Evolutionary conservation across 257 asterid genomes (phyloP).

Genomic region (Salvia hispanica): DNA sequence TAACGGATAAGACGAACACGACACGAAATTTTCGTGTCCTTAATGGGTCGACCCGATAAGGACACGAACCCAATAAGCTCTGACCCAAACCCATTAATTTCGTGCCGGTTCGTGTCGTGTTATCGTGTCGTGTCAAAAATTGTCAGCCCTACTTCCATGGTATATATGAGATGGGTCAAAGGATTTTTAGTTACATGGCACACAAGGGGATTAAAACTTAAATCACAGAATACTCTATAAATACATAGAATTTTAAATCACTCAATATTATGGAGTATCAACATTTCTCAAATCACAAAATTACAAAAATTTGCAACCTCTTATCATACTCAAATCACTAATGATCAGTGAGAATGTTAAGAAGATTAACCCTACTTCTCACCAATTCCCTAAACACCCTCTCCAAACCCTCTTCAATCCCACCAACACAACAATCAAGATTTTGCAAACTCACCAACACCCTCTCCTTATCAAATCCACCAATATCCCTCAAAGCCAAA

Average conservation of each 20-base stretch:
- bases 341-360: slow-evolving; percentile 43
- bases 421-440: slow-evolving; percentile 43
- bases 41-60: too few relatives aligned
- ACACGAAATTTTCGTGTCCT: too few relatives aligned
- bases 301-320: slow-evolving; percentile 9
- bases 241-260: neutral
- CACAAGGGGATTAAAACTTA: too few relatives aligned
- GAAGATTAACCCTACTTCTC: slow-evolving; percentile 46
- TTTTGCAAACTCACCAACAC: slow-evolving; percentile 36
- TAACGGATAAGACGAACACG: too few relatives aligned
- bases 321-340: slow-evolving; percentile 13
- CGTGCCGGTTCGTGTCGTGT: too few relatives aligned
- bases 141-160: too few relatives aligned
- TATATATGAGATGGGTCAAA: too few relatives aligned
- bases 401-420: slow-evolving; percentile 39
- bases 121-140: too few relatives aligned
- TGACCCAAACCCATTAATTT: too few relatives aligned
- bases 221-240: too few relatives aligned
- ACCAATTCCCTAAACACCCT: slow-evolving; percentile 48
- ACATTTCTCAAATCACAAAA: neutral
- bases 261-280: neutral
- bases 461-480: slow-evolving; percentile 32
- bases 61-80: too few relatives aligned
- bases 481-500: slow-evolving; percentile 22
- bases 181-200: too few relatives aligned